Conservation (phyloP, 768 basidiomycete species). For the Leucosporidium yakuticum region DNA sequence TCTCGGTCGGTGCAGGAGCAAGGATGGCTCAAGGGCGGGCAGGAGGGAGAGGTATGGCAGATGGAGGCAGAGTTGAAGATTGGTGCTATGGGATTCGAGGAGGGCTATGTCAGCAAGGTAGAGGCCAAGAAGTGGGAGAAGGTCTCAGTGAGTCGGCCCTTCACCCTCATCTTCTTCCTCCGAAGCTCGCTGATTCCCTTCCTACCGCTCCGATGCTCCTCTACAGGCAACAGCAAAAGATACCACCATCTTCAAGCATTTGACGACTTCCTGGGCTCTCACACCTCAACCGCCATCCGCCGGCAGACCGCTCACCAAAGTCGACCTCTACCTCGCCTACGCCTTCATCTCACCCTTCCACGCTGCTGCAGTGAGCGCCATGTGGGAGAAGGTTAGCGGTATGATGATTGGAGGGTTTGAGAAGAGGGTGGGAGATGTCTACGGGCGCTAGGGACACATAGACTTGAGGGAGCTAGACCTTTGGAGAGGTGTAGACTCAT, state of each 20-base stretch:
- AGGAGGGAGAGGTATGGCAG: slow-evolving; percentile 43
- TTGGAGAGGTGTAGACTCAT: too few relatives aligned
- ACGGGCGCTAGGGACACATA: not conserved
- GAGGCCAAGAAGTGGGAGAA: slow-evolving; percentile 68
- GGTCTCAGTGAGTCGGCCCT: slow-evolving; percentile 61
- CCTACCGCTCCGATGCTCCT: slow-evolving; percentile 1
- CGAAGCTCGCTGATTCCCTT: not conserved
- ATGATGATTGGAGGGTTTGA: slow-evolving; percentile 93
- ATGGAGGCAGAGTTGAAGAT: slow-evolving; percentile 77
- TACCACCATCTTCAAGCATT: slow-evolving; percentile 65
- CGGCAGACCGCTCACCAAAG: slow-evolving; percentile 57
- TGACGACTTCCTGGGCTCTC: slow-evolving; percentile 69
- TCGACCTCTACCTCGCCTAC: slow-evolving; percentile 77
- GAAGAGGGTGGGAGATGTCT: slow-evolving; percentile 26
- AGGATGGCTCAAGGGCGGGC: slow-evolving; percentile 36
- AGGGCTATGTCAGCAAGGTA: slow-evolving; percentile 81
- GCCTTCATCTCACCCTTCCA: slow-evolving; percentile 82
- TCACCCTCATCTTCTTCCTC: slow-evolving; percentile 14
- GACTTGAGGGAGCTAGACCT: not conserved
- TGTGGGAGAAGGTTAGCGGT: slow-evolving; percentile 79
- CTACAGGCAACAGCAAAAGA: slow-evolving; percentile 63
- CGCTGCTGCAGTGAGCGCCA: slow-evolving; percentile 70
- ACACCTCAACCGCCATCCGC: slow-evolving; percentile 53
- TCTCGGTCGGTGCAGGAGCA: not conserved
- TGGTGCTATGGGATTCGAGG: slow-evolving; percentile 78